Percentiles rank a stretch among this genome's conserved stretches.
Evolutionary conservation across 768 basidiomycete species (phyloP).

Genomic region (Podaxis sp.): DNA sequence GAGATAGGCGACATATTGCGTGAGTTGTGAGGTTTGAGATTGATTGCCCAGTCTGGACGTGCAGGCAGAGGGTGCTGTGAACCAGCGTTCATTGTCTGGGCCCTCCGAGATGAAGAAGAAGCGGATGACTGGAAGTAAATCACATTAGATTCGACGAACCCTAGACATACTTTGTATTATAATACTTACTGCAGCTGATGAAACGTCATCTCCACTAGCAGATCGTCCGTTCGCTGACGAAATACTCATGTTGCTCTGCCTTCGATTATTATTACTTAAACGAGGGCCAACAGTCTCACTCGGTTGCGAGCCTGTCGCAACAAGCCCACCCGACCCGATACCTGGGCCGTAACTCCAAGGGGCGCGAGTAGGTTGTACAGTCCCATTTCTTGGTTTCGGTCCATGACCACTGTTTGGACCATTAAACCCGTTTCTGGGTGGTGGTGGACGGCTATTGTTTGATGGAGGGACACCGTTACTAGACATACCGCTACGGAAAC

Average conservation of each 20-base stretch:
- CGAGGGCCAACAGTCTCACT: constrained; percentile 63
- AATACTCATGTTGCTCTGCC: constrained; percentile 47
- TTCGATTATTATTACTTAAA: constrained; percentile 44
- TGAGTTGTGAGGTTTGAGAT: constrained; percentile 63
- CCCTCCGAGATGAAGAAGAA: constrained; percentile 76
- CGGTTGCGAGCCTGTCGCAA: constrained; percentile 22
- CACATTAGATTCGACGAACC: constrained; percentile 9
- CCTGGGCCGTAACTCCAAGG: constrained; percentile 76
- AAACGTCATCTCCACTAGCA: constrained; percentile 64
- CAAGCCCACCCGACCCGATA: constrained; percentile 41
- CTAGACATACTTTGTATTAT: not conserved
- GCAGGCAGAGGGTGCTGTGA: constrained; percentile 75
- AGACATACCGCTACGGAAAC: constrained; percentile 5
- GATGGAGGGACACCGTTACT: constrained; percentile 25
- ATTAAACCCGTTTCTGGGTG: constrained; percentile 18
- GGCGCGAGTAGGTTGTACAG: constrained; percentile 36
- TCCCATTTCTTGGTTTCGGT: constrained; percentile 24
- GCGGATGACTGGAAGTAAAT: constrained; percentile 53
- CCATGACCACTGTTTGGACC: constrained; percentile 24
- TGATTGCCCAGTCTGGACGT: constrained; percentile 87
- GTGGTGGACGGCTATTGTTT: constrained; percentile 25
- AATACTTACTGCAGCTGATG: constrained; percentile 68
- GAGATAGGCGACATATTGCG: constrained; percentile 40
- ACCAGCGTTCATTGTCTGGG: constrained; percentile 70
- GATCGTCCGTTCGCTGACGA: constrained; percentile 55